These are phyloP conservation scores for Wickerhamomyces queroliae DNA, from an alignment of 805 yeast species.

Conservation along the genomic window DNA sequence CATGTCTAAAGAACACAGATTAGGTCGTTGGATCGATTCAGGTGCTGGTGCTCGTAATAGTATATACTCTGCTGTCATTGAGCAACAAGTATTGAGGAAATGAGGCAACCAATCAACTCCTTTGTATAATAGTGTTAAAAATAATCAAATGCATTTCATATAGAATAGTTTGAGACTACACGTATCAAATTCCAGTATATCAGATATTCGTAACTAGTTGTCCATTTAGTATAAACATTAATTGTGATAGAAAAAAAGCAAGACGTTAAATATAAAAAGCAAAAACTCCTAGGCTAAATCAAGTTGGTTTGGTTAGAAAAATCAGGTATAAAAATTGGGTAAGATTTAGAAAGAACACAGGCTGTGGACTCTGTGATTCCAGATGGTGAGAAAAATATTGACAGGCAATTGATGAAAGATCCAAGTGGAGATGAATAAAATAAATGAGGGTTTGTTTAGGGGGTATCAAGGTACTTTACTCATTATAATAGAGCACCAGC, in stretches of 20 bases:
- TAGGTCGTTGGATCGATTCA: slow-evolving; percentile 79
- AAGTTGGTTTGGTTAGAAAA: too few species aligned
- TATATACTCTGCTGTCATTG: slow-evolving; percentile 48
- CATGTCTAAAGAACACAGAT: slow-evolving; percentile 77
- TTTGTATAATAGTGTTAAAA: background rate
- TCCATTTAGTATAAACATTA: slow-evolving; percentile 1
- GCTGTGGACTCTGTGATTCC: background rate
- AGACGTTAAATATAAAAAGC: background rate
- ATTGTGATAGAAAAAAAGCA: background rate
- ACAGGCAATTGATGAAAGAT: background rate
- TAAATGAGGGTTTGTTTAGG: background rate
- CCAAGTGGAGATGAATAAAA: background rate
- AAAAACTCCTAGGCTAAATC: slow-evolving; percentile 4
- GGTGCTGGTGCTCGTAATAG: slow-evolving; percentile 70
- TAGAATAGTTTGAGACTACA: too few species aligned
- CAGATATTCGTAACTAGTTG: too few species aligned
- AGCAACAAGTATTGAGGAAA: slow-evolving; percentile 26
- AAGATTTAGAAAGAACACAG: too few species aligned
- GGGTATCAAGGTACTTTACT: background rate
- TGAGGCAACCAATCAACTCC: background rate
- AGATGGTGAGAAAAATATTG: background rate
- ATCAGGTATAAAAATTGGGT: too few species aligned
- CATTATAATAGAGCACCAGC: slow-evolving; percentile 21
- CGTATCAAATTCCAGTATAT: too few species aligned
- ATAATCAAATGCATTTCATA: background rate